Conservation (phyloP, 106 monocot genomes). For the Platanthera zijinensis region DNA sequence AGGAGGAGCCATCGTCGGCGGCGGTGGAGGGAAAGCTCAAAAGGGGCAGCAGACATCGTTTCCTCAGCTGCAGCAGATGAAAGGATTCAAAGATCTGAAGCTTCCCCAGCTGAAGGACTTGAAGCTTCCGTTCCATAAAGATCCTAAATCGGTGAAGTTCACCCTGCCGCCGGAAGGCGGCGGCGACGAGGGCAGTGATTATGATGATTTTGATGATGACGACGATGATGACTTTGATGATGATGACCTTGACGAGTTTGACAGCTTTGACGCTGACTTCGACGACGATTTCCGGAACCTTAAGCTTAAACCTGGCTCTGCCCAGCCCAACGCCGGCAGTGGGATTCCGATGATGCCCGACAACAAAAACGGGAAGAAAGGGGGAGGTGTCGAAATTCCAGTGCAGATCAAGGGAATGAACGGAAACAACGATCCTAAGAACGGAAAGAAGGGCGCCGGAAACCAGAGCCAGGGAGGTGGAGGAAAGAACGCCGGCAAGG, state of each 20-base stretch:
- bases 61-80: slow-evolving; percentile 32
- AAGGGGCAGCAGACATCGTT: slow-evolving; percentile 18
- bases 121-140: slow-evolving; percentile 41
- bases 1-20: slow-evolving; percentile 9
- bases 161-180: slow-evolving; percentile 23
- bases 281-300: slow-evolving; percentile 44
- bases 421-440: slow-evolving; percentile 6
- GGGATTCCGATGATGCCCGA: slow-evolving; percentile 10
- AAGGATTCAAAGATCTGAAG: slow-evolving; percentile 46
- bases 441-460: slow-evolving; percentile 19
- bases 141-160: slow-evolving; percentile 57
- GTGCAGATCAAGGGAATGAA: slow-evolving; percentile 26
- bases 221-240: slow-evolving; percentile 38
- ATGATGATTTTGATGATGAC: slow-evolving; percentile 24
- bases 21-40: slow-evolving; percentile 19
- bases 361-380: slow-evolving; percentile 34
- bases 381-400: slow-evolving; percentile 12
- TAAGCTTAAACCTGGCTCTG: slow-evolving; percentile 30
- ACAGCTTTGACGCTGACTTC: slow-evolving; percentile 37
- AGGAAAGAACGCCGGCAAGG: slow-evolving; percentile 6
- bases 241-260: slow-evolving; percentile 43
- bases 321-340: slow-evolving; percentile 6
- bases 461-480: slow-evolving; percentile 5
- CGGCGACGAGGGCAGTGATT: slow-evolving; percentile 27
- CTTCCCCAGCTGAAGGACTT: slow-evolving; percentile 48